Conservation (phyloP, 257 asterid species). For the Solanum lignicaule region DNA sequence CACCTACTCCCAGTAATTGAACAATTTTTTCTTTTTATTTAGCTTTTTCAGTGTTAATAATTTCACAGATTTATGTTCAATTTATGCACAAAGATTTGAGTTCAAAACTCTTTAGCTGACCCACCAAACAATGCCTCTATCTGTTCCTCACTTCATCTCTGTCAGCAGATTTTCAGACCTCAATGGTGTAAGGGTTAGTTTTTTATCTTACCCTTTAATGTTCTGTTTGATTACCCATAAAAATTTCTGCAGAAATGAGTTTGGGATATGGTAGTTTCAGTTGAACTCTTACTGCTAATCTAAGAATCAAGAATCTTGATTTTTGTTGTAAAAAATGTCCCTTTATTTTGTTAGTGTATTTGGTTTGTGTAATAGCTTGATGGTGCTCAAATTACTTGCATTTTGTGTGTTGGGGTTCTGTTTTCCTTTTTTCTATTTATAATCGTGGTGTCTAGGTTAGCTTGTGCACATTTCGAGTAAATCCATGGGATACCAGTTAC, state of each 20-base stretch:
- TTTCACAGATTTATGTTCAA: neutral
- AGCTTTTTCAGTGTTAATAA: neutral
- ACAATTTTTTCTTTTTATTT: neutral
- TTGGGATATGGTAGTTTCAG: neutral
- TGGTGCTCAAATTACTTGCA: neutral
- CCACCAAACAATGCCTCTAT: slow-evolving; percentile 27
- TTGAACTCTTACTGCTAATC: neutral
- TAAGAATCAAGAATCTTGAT: neutral
- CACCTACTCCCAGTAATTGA: neutral
- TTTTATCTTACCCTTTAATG: neutral
- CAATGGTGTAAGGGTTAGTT: slow-evolving; percentile 32
- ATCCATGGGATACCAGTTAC: neutral
- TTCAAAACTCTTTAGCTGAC: neutral
- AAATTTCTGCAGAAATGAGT: neutral
- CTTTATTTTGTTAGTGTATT: neutral
- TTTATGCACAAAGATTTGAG: neutral
- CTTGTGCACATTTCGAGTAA: neutral
- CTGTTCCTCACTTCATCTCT: slow-evolving; percentile 22
- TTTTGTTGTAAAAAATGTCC: neutral
- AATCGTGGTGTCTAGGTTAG: neutral
- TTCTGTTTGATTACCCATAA: neutral
- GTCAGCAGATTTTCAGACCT: neutral
- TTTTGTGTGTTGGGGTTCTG: neutral
- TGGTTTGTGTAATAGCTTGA: neutral
- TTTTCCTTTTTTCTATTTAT: no score